Percentiles rank a stretch among this genome's conserved stretches.
phyloP scores from a whole-genome alignment of 306 rosid genomes.

The Gillenia trifoliata region DNA sequence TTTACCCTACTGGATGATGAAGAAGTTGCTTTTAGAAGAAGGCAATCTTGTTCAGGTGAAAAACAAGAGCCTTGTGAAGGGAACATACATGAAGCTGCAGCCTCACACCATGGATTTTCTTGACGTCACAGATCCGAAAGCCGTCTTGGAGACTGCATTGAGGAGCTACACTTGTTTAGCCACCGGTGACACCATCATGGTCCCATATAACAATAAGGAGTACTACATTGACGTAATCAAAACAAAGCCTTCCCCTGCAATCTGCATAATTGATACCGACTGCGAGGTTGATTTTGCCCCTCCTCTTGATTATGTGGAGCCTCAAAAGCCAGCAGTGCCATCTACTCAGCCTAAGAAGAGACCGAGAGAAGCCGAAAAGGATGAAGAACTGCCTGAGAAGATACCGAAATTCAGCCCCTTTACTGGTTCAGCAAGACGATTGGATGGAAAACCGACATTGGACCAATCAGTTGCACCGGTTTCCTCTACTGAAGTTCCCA shows the following conservation, averaged over 20 bases:
- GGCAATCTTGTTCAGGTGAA: not conserved
- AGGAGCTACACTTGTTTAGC: conserved; percentile 11
- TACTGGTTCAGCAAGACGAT: not conserved
- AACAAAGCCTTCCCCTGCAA: conserved; percentile 5
- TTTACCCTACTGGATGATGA: conserved; percentile 18
- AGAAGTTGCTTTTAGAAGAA: not conserved
- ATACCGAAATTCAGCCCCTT: not conserved
- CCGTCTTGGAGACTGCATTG: not conserved
- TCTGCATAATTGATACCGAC: conserved; percentile 8
- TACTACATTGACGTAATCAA: conserved; percentile 1
- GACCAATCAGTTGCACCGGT: not conserved
- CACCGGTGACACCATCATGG: conserved; percentile 10
- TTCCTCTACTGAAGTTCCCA: not conserved
- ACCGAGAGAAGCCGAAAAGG: not conserved
- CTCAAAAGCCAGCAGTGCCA: not conserved
- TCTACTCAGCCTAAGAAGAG: too few species aligned
- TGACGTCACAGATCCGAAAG: conserved; percentile 4
- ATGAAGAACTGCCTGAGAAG: not conserved
- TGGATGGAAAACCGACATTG: conserved; percentile 3
- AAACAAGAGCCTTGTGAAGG: conserved; percentile 2
- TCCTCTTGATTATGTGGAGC: conserved; percentile 9
- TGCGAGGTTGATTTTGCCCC: conserved; percentile 19
- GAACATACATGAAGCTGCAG: conserved; percentile 4
- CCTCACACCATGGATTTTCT: conserved; percentile 11
- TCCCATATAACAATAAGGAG: not conserved